These are phyloP conservation scores for Phialophora macrospora DNA, from an alignment of 2,329 filamentous ascomycete genomes.

Conservation along the genomic window DNA sequence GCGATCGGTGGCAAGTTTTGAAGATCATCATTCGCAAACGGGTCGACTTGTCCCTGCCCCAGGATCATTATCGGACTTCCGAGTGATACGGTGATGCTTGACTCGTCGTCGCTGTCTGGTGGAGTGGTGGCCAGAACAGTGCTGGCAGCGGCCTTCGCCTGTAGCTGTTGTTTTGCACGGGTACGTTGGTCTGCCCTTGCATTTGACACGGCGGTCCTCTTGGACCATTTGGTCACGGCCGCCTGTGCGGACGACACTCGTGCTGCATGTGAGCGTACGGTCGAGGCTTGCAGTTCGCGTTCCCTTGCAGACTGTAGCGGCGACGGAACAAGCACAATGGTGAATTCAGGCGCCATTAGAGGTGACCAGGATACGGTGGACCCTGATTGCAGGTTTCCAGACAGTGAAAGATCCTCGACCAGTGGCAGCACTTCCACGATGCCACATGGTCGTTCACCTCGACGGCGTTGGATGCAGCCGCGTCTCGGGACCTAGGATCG, in stretches of 20 bases:
- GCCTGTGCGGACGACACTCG: neutral
- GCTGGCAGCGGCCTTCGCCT: neutral
- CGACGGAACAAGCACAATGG: neutral
- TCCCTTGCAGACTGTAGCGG: neutral
- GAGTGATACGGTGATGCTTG: neutral
- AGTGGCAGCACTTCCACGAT: too few species aligned
- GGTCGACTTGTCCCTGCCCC: neutral
- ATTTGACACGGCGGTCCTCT: neutral
- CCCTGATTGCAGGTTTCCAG: neutral
- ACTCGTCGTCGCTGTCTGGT: neutral
- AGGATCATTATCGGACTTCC: neutral
- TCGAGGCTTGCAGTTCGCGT: neutral
- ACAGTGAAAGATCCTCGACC: neutral
- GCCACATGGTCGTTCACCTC: neutral
- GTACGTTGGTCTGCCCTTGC: neutral
- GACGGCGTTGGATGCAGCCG: neutral
- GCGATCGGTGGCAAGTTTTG: neutral
- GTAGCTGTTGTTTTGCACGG: neutral
- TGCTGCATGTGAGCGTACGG: neutral
- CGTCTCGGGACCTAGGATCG: neutral
- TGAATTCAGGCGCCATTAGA: neutral
- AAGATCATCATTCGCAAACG: slow-evolving; percentile 1
- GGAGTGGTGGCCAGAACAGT: neutral
- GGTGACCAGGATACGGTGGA: neutral
- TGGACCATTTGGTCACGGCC: slow-evolving; percentile 4